Evolutionary conservation across 2,329 filamentous ascomycete species (phyloP).

Genomic region (Xylariaceae sp.): DNA sequence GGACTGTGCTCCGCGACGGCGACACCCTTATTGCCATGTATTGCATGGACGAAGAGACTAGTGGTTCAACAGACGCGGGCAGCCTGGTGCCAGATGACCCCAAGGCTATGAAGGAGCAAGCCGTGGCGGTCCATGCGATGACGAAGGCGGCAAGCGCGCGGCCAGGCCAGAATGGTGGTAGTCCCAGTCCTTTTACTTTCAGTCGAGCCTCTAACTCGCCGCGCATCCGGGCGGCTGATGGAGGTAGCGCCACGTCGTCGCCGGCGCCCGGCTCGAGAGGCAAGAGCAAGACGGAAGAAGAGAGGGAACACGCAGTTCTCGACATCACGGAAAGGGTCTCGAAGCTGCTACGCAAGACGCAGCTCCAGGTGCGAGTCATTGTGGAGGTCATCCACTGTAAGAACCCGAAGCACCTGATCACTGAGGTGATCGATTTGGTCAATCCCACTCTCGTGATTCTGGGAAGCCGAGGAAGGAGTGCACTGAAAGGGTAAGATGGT

Average conservation of each 20-base stretch:
- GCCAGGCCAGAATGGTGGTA: conserved; percentile 35
- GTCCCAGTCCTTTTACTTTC: conserved; percentile 37
- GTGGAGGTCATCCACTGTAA: conserved; percentile 99
- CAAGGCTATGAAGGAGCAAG: conserved; percentile 77
- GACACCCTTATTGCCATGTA: conserved; percentile 94
- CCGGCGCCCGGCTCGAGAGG: conserved; percentile 58
- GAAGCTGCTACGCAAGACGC: conserved; percentile 86
- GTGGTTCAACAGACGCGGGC: conserved; percentile 55
- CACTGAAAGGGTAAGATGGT: conserved; percentile 83
- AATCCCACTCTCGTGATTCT: conserved; percentile 92
- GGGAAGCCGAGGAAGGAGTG: conserved; percentile 87
- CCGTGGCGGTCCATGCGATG: conserved; percentile 71
- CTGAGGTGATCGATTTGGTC: conserved; percentile 93
- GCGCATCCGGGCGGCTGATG: conserved; percentile 46
- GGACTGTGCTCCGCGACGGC: conserved; percentile 90
- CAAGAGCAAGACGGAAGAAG: conserved; percentile 71
- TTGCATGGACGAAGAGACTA: conserved; percentile 87
- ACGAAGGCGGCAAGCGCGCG: conserved; percentile 38
- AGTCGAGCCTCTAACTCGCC: conserved; percentile 42
- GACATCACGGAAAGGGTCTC: conserved; percentile 84
- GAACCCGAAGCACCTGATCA: conserved; percentile 93
- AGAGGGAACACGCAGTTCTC: conserved; percentile 80
- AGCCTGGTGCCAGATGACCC: conserved; percentile 72
- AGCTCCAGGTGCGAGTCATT: conserved; percentile 88
- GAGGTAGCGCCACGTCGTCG: conserved; percentile 46